These are phyloP conservation scores for Inonotus hispidus DNA, from an alignment of 1,284 basidiomycete genomes.

Conservation along the genomic window DNA sequence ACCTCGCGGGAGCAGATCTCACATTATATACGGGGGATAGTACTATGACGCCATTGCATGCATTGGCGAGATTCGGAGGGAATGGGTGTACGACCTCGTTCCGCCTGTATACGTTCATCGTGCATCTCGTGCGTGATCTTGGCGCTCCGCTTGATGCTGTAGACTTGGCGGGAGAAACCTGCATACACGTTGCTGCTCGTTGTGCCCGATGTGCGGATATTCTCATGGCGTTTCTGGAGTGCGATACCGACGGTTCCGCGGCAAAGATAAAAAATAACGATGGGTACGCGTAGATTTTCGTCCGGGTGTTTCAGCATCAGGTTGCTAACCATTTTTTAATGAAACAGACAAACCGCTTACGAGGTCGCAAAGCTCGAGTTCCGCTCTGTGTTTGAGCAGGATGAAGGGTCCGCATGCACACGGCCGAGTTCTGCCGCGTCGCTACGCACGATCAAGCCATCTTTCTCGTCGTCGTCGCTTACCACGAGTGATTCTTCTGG, in stretches of 20 bases:
- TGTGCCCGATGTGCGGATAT: slow-evolving; percentile 71
- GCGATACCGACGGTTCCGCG: slow-evolving; percentile 48
- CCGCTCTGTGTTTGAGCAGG: slow-evolving; percentile 48
- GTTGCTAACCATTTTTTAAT: background rate
- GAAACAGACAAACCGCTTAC: slow-evolving; percentile 52
- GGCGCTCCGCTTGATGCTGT: slow-evolving; percentile 57
- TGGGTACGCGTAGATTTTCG: slow-evolving; percentile 43
- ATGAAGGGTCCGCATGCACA: slow-evolving; percentile 38
- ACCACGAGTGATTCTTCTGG: slow-evolving; percentile 39
- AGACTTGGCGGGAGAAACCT: slow-evolving; percentile 85
- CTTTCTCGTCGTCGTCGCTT: slow-evolving; percentile 30
- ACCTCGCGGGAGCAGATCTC: slow-evolving; percentile 67
- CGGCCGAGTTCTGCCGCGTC: slow-evolving; percentile 52
- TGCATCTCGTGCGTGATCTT: slow-evolving; percentile 62
- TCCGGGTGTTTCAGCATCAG: background rate
- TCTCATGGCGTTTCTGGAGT: slow-evolving; percentile 55
- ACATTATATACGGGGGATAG: slow-evolving; percentile 61
- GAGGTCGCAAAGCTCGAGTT: slow-evolving; percentile 64
- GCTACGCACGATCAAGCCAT: slow-evolving; percentile 48
- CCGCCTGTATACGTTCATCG: slow-evolving; percentile 49
- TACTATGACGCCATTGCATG: slow-evolving; percentile 63
- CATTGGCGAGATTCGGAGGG: slow-evolving; percentile 52
- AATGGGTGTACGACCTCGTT: slow-evolving; percentile 20
- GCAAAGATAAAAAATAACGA: slow-evolving; percentile 58
- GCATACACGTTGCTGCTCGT: slow-evolving; percentile 91